Conservation (phyloP, 2,329 filamentous ascomycete genomes). For the Pestalotiopsis sp. region DNA sequence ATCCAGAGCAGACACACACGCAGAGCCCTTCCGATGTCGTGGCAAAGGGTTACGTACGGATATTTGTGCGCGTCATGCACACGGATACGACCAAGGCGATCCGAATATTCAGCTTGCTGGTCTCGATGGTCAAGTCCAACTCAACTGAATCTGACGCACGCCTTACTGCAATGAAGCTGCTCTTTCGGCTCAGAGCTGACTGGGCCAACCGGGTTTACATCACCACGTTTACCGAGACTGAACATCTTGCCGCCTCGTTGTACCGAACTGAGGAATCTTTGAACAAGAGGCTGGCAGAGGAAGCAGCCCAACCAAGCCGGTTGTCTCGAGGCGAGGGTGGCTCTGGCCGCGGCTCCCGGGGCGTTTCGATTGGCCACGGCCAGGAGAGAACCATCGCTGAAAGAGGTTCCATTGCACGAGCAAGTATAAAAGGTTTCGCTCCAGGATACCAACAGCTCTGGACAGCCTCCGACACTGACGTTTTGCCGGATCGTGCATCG, state of each 20-base stretch:
- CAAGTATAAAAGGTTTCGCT: conserved; percentile 34
- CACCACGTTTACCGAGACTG: conserved; percentile 69
- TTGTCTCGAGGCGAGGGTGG: conserved; percentile 45
- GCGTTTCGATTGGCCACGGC: conserved; percentile 53
- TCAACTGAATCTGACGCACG: conserved; percentile 69
- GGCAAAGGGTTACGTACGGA: conserved; percentile 68
- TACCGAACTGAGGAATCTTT: conserved; percentile 63
- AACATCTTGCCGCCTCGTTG: conserved; percentile 71
- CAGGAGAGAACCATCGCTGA: conserved; percentile 45
- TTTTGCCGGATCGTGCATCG: conserved; percentile 51
- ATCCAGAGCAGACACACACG: conserved; percentile 27
- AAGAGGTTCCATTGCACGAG: conserved; percentile 42
- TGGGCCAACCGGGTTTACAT: conserved; percentile 77
- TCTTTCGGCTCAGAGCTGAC: conserved; percentile 84
- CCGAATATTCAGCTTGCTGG: conserved; percentile 62
- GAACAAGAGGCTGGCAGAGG: conserved; percentile 52
- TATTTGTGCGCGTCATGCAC: conserved; percentile 76
- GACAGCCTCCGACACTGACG: conserved; percentile 58
- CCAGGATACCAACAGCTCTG: conserved; percentile 55
- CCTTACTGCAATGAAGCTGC: conserved; percentile 72
- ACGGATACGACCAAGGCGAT: conserved; percentile 65
- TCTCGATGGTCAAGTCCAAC: conserved; percentile 63
- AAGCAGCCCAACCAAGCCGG: conserved; percentile 47
- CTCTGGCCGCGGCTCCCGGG: conserved; percentile 47
- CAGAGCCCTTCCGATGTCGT: conserved; percentile 71